These are phyloP conservation scores for Erodium texanum DNA, from an alignment of 441 rosid genomes.

Conservation along the genomic window DNA sequence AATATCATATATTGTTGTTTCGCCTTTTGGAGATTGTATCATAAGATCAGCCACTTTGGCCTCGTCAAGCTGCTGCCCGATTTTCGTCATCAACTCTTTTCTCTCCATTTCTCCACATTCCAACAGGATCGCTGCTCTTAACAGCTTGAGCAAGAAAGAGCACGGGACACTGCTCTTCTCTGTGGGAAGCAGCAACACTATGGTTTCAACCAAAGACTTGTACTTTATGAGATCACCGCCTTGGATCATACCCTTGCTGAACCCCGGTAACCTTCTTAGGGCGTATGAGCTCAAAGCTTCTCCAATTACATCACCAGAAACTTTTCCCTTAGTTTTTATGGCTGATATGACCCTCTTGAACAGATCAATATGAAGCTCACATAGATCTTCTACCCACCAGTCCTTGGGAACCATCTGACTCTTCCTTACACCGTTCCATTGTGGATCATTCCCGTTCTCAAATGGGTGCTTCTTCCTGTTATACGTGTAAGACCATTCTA, in stretches of 20 bases:
- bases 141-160: slow-evolving; percentile 70
- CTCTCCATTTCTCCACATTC: slow-evolving; percentile 41
- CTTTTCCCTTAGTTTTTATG: slow-evolving; percentile 74
- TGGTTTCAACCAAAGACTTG: slow-evolving; percentile 61
- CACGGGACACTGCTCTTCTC: slow-evolving; percentile 57
- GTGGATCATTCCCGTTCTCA: slow-evolving; percentile 19
- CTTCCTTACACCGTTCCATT: slow-evolving; percentile 22
- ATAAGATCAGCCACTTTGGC: slow-evolving; percentile 66
- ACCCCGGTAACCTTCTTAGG: slow-evolving; percentile 74
- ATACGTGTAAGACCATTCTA: slow-evolving; percentile 86
- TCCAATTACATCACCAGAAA: slow-evolving; percentile 53
- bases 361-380: slow-evolving; percentile 71
- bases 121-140: slow-evolving; percentile 57
- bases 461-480: slow-evolving; percentile 50
- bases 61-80: slow-evolving; percentile 57
- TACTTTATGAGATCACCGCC: slow-evolving; percentile 37
- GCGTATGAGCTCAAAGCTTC: slow-evolving; percentile 77
- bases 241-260: slow-evolving; percentile 40
- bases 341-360: slow-evolving; percentile 55
- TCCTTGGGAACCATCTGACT: slow-evolving; percentile 51
- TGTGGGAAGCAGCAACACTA: slow-evolving; percentile 58
- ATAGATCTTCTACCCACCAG: slow-evolving; percentile 98
- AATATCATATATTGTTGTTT: slow-evolving; percentile 47
- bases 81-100: slow-evolving; percentile 51
- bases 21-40: slow-evolving; percentile 40